Evolutionary conservation across 768 basidiomycete genomes (phyloP).

Genomic region (Leccinum barrowsii): DNA sequence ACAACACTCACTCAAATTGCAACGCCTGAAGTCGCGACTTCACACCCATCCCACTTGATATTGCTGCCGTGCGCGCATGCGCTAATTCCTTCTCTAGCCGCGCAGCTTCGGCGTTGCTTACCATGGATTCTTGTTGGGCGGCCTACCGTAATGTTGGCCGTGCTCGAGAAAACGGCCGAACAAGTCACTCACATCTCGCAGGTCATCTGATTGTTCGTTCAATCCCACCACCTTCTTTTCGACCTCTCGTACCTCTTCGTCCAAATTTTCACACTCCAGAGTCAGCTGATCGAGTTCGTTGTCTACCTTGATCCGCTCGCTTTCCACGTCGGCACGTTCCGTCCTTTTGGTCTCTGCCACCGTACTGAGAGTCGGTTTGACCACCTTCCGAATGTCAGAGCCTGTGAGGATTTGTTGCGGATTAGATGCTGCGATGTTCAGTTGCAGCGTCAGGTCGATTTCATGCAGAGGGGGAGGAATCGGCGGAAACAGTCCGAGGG

Average conservation of each 20-base stretch:
- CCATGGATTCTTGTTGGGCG: slow-evolving; percentile 69
- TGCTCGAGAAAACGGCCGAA: neutral
- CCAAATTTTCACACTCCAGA: slow-evolving; percentile 75
- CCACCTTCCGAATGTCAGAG: slow-evolving; percentile 62
- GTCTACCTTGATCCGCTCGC: slow-evolving; percentile 75
- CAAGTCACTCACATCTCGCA: slow-evolving; percentile 64
- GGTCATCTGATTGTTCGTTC: slow-evolving; percentile 74
- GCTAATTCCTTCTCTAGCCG: slow-evolving; percentile 70
- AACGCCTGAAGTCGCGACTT: slow-evolving; percentile 73
- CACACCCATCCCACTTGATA: slow-evolving; percentile 79
- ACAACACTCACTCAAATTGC: slow-evolving; percentile 62
- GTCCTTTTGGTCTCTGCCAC: slow-evolving; percentile 71
- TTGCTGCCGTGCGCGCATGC: slow-evolving; percentile 69
- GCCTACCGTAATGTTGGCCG: slow-evolving; percentile 42
- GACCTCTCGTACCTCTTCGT: slow-evolving; percentile 70
- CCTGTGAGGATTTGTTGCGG: slow-evolving; percentile 66
- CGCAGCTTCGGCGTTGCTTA: slow-evolving; percentile 61
- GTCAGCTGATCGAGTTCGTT: slow-evolving; percentile 78
- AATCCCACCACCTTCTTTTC: slow-evolving; percentile 69
- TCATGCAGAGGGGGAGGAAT: slow-evolving; percentile 67
- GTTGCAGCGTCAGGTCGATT: slow-evolving; percentile 73
- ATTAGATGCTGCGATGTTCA: slow-evolving; percentile 75
- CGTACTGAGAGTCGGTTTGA: slow-evolving; percentile 73
- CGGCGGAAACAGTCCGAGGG: slow-evolving; percentile 74
- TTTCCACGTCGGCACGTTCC: slow-evolving; percentile 68